Conservation (phyloP, 2,329 filamentous ascomycete genomes). For the Simplicillium sp. region DNA sequence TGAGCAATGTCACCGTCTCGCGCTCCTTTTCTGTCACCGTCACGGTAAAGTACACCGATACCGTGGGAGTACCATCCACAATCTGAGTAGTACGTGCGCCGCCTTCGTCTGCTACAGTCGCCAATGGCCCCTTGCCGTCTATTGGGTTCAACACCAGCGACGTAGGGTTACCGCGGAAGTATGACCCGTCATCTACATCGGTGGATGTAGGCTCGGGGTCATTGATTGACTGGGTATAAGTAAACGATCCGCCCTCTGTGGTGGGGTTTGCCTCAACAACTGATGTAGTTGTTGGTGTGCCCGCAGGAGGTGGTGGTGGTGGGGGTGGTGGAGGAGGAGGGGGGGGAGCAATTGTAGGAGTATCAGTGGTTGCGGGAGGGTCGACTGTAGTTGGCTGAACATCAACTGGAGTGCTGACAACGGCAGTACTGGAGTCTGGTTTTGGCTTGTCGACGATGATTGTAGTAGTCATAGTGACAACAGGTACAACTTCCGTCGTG, state of each 20-base stretch:
- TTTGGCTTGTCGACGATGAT: constrained; percentile 12
- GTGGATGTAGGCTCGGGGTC: no score
- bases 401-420: no score
- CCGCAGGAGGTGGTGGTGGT: constrained; percentile 3
- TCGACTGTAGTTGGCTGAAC: constrained; percentile 2
- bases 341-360: constrained; percentile 12
- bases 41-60: constrained; percentile 25
- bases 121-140: not conserved
- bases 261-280: no score
- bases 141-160: constrained; percentile 10
- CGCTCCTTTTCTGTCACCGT: constrained; percentile 19
- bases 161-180: constrained; percentile 8
- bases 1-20: constrained; percentile 21
- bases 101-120: not conserved
- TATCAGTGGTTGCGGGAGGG: constrained; percentile 17
- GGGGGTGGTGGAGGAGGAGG: not conserved
- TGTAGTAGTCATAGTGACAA: constrained; percentile 20
- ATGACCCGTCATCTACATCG: no score
- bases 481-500: constrained; percentile 9
- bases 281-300: not conserved
- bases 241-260: no score
- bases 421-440: not conserved
- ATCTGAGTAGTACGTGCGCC: constrained; percentile 12
- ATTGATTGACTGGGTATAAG: no score
- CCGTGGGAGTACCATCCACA: constrained; percentile 21